These are phyloP conservation scores for Blastomyces parvus DNA, from an alignment of 2,329 filamentous ascomycete species.

Conservation along the genomic window DNA sequence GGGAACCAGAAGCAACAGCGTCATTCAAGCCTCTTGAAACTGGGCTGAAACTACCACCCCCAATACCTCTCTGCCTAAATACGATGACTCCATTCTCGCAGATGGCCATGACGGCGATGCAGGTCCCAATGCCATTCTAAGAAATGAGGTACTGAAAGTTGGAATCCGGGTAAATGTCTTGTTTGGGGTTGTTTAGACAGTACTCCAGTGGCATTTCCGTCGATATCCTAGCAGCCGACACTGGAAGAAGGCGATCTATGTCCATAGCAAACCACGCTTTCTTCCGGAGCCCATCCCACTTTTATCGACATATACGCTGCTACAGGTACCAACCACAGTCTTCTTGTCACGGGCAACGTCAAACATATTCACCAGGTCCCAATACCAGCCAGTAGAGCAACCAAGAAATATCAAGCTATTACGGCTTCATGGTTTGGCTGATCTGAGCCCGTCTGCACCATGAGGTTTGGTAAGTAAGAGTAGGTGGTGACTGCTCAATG, in stretches of 20 bases:
- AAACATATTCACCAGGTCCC: not conserved
- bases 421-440: not conserved
- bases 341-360: not conserved
- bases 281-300: not conserved
- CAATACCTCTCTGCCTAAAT: not conserved
- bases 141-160: not conserved
- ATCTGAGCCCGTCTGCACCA: not conserved
- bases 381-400: not conserved
- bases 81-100: not conserved
- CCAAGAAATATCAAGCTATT: not conserved
- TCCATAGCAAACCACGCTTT: not conserved
- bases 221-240: not conserved
- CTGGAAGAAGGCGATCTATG: not conserved
- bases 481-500: not conserved
- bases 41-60: too few relatives aligned
- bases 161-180: not conserved
- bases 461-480: not conserved
- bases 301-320: not conserved
- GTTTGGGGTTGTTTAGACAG: not conserved
- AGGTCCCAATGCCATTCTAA: not conserved
- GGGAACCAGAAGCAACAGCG: not conserved
- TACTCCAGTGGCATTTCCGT: not conserved
- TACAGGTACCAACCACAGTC: not conserved
- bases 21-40: not conserved
- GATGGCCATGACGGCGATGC: not conserved